Base-by-base conservation (phyloP, 164 flowering plant genomes). In the Magnolia sinica region DNA sequence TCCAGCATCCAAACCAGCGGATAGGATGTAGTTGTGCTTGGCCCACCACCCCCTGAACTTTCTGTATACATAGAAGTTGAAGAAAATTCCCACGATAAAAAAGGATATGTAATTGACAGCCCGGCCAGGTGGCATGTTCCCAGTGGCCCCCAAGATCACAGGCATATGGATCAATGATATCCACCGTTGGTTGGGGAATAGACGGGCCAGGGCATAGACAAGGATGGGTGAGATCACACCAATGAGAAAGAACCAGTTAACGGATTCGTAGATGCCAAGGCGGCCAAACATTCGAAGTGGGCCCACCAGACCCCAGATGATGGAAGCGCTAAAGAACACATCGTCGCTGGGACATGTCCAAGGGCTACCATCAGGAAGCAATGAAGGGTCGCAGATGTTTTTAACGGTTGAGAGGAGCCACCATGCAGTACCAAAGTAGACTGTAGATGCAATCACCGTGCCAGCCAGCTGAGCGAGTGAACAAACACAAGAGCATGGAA, bases 161-260 rank as follows among this genome's bases (percentile, higher is more conserved):
- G 98, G 98, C 84, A 88, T 83, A 82, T 91, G 83, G 72, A 91
- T 87, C 0, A 80, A 76, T n/a, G 29, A 76, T 5, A 91, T 82
- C 94, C 93, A 90, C 73, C 84, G 87, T 13, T 86, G 74, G 8
- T 87, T 71, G 0, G 96, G 93, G 37, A 78, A 90, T 58, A 49
- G 71, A 4, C 75, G 79, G 0, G 88, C 79, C n/a, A 86, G 74
- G 0, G 79, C 8, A 89, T 89, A 90, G 1, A 81, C 85, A 0
- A 86, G 86, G 9, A 87, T 76, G 0, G 93, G 90, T 23, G 24
- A 23, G 24, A 23, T 23, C 24, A 23, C 24, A 23, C 24, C 24
- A 23, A 92, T 92, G 14, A 95, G 83, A 83, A 95, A 95, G 89
- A 93, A 95, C 99, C 96, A 95, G 67, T 93, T 93, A 79, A 91